Conservation (phyloP, 225 moss, liverwort and hornwort genomes). For the Pleurozium schreberi region DNA sequence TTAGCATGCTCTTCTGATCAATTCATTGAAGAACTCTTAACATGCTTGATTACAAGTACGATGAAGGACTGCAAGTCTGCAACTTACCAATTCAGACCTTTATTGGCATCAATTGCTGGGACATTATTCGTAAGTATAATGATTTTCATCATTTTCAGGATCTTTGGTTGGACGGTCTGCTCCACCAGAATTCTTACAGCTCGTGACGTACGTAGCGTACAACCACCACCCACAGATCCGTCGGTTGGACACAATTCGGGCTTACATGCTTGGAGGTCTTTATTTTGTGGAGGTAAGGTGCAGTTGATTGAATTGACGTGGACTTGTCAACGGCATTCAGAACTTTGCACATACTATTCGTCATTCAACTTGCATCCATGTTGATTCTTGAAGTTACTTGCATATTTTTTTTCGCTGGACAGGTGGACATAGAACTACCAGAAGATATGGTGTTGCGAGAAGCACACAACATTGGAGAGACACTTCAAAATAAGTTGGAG, state of each 20-base stretch:
- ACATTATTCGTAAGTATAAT: not conserved
- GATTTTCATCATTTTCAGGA: not conserved
- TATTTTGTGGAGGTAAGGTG: constrained; percentile 55
- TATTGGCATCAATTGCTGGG: not conserved
- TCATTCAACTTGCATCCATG: too few species aligned
- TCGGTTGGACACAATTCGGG: constrained; percentile 45
- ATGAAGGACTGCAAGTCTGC: not conserved
- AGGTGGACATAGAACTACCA: constrained; percentile 60
- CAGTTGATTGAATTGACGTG: not conserved
- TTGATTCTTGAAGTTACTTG: not conserved
- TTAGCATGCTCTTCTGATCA: not conserved
- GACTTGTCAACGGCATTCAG: too few species aligned
- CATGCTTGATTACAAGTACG: not conserved
- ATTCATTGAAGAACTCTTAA: not conserved
- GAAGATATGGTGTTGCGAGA: constrained; percentile 49
- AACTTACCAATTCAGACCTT: too few species aligned
- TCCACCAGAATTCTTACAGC: constrained; percentile 38
- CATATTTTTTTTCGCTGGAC: not conserved
- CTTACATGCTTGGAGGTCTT: constrained; percentile 43
- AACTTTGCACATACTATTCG: not conserved
- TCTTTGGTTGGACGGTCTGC: constrained; percentile 62
- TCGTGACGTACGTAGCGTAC: constrained; percentile 60
- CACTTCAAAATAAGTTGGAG: constrained; percentile 60
- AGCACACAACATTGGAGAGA: constrained; percentile 69
- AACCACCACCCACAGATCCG: constrained; percentile 47